Conservation (phyloP, 257 asterid genomes). For the Handroanthus guayacan region DNA sequence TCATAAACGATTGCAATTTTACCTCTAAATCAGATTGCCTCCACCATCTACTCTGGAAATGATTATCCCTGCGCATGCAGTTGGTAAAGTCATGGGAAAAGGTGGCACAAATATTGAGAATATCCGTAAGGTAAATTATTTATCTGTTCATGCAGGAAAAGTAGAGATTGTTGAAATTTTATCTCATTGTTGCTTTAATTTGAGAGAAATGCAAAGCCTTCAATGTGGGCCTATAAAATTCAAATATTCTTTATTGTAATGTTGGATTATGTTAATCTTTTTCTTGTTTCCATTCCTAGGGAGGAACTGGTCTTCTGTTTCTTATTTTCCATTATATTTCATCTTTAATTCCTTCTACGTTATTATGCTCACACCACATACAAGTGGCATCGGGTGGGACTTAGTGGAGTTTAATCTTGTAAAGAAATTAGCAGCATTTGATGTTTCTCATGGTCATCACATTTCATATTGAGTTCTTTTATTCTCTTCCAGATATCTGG, state of each 20-base stretch:
- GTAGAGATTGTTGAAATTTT: neutral
- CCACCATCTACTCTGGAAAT: constrained; percentile 82
- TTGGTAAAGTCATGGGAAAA: constrained; percentile 87
- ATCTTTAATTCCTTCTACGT: no score
- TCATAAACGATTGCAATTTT: constrained; percentile 27
- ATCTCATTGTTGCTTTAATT: neutral
- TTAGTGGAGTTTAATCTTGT: neutral
- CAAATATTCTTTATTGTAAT: neutral
- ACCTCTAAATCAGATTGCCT: constrained; percentile 63
- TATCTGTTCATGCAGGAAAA: constrained; percentile 20
- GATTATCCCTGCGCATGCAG: constrained; percentile 85
- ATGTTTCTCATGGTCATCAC: constrained; percentile 18
- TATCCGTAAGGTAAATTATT: constrained; percentile 75
- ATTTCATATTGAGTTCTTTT: constrained; percentile 36
- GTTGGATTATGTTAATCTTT: neutral
- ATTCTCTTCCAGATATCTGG: constrained; percentile 89
- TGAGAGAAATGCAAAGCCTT: neutral
- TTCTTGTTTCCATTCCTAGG: neutral
- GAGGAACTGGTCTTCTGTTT: neutral
- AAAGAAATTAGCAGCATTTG: constrained; percentile 20
- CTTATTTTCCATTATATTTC: neutral
- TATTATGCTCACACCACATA: neutral
- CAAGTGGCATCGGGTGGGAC: neutral
- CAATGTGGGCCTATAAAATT: neutral
- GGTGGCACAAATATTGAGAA: constrained; percentile 92